phyloP scores from a whole-genome alignment of 83 land plant species.

The Thuja plicata region DNA sequence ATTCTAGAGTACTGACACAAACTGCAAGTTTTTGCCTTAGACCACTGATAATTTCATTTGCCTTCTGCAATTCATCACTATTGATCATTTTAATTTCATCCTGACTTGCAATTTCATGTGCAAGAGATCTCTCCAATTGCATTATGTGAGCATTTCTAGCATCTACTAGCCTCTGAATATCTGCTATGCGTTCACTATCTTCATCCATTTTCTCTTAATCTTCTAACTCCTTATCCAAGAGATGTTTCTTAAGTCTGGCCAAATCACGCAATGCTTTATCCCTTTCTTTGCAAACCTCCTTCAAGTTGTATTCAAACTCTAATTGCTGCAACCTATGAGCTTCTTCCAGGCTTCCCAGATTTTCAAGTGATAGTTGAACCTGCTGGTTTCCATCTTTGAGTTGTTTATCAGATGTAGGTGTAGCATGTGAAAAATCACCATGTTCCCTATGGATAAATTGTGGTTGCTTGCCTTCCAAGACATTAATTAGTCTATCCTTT shows the following conservation, averaged over 20 bases:
- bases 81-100: slow-evolving; percentile 58
- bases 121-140: slow-evolving; percentile 71
- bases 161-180: slow-evolving; percentile 58
- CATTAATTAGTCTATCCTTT: slow-evolving; percentile 6
- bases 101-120: slow-evolving; percentile 53
- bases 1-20: slow-evolving; percentile 60
- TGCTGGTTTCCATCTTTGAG: background rate
- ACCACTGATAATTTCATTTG: slow-evolving; percentile 55
- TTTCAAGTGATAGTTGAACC: background rate
- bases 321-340: slow-evolving; percentile 13
- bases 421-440: background rate
- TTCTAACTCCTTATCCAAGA: slow-evolving; percentile 88
- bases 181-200: slow-evolving; percentile 78
- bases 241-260: slow-evolving; percentile 84
- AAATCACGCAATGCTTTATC: slow-evolving; percentile 86
- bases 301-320: slow-evolving; percentile 51
- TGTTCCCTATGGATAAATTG: background rate
- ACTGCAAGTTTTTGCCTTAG: slow-evolving; percentile 59
- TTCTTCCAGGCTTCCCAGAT: background rate
- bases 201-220: slow-evolving; percentile 97
- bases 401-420: background rate
- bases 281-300: slow-evolving; percentile 54
- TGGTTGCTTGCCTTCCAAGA: background rate
- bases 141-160: slow-evolving; percentile 53
- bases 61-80: slow-evolving; percentile 53